phyloP scores from a whole-genome alignment of 2,329 filamentous ascomycete genomes.

The Ceratocystis alfenasii region DNA sequence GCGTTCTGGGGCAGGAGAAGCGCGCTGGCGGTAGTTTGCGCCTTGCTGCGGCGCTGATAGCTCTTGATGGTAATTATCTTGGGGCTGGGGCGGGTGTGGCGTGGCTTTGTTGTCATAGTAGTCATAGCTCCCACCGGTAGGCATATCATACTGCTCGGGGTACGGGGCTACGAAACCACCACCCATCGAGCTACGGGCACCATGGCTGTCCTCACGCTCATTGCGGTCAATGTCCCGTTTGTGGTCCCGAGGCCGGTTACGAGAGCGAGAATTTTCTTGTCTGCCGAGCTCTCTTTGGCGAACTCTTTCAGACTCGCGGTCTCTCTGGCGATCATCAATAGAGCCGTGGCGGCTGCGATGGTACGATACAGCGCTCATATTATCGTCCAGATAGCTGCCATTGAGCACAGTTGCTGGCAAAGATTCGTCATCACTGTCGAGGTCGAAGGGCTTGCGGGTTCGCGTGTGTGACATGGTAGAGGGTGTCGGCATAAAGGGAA shows the following conservation, averaged over 20 bases:
- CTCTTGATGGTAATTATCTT: constrained; percentile 7
- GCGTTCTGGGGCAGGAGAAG: constrained; percentile 10
- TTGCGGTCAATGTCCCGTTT: neutral
- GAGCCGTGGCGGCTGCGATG: constrained; percentile 8
- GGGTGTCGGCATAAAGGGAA: constrained; percentile 14
- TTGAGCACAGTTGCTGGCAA: constrained; percentile 12
- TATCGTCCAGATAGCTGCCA: constrained; percentile 19
- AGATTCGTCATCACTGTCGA: constrained; percentile 21
- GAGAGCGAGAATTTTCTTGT: neutral
- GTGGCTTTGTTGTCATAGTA: constrained; percentile 8
- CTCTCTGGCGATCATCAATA: neutral
- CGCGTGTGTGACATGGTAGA: constrained; percentile 21
- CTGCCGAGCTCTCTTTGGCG: neutral
- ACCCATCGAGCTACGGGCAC: neutral
- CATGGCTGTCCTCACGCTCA: constrained; percentile 25
- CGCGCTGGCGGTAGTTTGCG: neutral
- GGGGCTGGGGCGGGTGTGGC: constrained; percentile 6
- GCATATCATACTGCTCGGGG: constrained; percentile 17
- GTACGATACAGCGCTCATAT: constrained; percentile 12
- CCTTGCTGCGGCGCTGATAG: neutral
- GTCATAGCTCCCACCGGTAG: constrained; percentile 14
- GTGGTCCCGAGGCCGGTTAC: neutral
- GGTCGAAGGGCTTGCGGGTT: constrained; percentile 18
- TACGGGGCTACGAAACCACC: constrained; percentile 12
- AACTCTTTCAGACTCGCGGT: neutral